Percentiles rank a stretch among this genome's conserved stretches.
Evolutionary conservation across 2,329 filamentous ascomycete species (phyloP).

Genomic region (Phoma sp.): DNA sequence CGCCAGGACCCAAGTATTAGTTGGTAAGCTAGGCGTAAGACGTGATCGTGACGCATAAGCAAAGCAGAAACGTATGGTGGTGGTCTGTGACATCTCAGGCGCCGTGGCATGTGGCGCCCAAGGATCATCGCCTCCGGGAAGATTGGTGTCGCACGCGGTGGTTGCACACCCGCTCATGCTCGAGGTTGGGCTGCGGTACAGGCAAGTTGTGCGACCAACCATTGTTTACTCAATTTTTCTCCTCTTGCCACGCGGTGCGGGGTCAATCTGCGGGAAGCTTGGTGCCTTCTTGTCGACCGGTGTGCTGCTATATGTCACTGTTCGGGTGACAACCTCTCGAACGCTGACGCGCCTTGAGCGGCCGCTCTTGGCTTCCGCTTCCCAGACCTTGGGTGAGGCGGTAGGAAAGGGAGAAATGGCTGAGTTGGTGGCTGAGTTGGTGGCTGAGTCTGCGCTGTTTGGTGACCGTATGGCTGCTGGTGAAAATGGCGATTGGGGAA

Average conservation of each 20-base stretch:
- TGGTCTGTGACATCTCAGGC: conserved; percentile 4
- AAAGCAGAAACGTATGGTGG: conserved; percentile 12
- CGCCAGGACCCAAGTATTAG: conserved; percentile 45
- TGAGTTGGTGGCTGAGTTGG: conserved; percentile 54
- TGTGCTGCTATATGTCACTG: conserved; percentile 81
- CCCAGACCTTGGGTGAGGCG: conserved; percentile 80
- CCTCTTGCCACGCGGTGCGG: conserved; percentile 90
- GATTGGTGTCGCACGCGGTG: conserved; percentile 28
- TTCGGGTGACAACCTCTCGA: conserved; percentile 90
- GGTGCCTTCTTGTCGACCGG: conserved; percentile 48
- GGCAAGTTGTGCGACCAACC: conserved; percentile 26
- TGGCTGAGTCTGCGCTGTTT: conserved; percentile 60
- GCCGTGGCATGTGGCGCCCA: conserved; percentile 29
- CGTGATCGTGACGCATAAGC: conserved; percentile 15
- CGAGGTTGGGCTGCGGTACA: conserved; percentile 22
- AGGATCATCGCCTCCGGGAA: conserved; percentile 21
- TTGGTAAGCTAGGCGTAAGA: conserved; percentile 19
- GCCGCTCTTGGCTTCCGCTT: conserved; percentile 69
- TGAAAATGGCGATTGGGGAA: conserved; percentile 79
- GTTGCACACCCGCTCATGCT: conserved; percentile 35
- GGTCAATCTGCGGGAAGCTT: conserved; percentile 71
- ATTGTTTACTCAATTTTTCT: conserved; percentile 68
- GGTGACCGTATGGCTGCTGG: conserved; percentile 68
- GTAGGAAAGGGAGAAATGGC: conserved; percentile 77
- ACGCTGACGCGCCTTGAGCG: conserved; percentile 70